These are phyloP conservation scores for Aquanectria penicillioides DNA, from an alignment of 2,329 filamentous ascomycete species.

Conservation along the genomic window DNA sequence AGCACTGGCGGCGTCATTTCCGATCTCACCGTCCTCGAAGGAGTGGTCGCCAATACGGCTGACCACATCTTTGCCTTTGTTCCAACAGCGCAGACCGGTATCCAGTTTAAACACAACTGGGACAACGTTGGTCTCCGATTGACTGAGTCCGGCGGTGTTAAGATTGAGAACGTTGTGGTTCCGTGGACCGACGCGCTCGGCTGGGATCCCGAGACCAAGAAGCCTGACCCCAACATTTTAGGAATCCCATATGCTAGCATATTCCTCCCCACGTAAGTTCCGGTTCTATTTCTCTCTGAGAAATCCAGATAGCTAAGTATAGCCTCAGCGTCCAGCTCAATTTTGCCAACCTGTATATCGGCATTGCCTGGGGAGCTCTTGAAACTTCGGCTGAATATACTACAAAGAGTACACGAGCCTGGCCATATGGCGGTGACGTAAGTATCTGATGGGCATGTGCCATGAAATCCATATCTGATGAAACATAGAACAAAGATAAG, in stretches of 20 bases:
- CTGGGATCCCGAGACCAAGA: conserved; percentile 63
- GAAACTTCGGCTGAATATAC: no score
- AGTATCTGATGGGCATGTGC: conserved; percentile 11
- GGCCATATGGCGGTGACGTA: conserved; percentile 72
- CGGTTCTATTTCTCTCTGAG: neutral
- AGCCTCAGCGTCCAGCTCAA: conserved; percentile 65
- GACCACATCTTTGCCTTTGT: conserved; percentile 73
- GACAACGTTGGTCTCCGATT: conserved; percentile 71
- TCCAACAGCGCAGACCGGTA: conserved; percentile 65
- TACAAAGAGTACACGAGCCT: conserved; percentile 69
- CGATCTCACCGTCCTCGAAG: conserved; percentile 73
- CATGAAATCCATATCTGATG: conserved; percentile 4
- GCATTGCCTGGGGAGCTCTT: conserved; percentile 69
- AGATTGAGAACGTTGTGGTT: conserved; percentile 65
- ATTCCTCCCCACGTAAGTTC: conserved; percentile 65
- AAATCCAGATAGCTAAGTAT: neutral
- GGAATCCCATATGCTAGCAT: conserved; percentile 64
- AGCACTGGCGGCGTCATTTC: conserved; percentile 75
- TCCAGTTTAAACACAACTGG: conserved; percentile 71
- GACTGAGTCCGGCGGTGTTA: conserved; percentile 71
- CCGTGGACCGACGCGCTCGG: conserved; percentile 71
- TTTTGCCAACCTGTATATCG: conserved; percentile 74
- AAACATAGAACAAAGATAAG: conserved; percentile 60
- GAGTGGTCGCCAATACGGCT: conserved; percentile 65
- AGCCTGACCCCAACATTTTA: conserved; percentile 60